Evolutionary conservation across 2,329 filamentous ascomycete genomes (phyloP).

Genomic region (Bipolaris bicolor): DNA sequence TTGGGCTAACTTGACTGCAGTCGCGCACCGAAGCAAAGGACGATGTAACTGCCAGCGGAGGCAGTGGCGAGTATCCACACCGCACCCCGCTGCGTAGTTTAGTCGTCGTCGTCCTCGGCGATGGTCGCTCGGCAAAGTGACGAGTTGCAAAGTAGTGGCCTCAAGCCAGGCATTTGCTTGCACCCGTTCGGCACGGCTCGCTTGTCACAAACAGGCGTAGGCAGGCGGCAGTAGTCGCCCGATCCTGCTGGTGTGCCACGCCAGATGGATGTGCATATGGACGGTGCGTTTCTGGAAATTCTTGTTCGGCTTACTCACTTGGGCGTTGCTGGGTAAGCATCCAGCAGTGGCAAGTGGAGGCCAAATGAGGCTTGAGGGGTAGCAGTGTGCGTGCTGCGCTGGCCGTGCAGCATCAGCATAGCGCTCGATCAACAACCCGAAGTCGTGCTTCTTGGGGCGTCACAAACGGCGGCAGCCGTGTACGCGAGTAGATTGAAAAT

Average conservation of each 20-base stretch:
- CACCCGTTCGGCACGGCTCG: background rate
- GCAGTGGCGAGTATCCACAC: background rate
- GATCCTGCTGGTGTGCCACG: background rate
- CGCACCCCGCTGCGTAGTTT: background rate
- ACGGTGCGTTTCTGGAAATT: background rate
- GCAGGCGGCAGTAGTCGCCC: background rate
- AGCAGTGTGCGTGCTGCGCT: constrained; percentile 6
- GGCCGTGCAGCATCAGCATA: constrained; percentile 6
- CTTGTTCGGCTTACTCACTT: background rate
- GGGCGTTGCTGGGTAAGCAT: background rate
- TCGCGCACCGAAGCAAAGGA: background rate
- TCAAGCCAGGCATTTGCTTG: background rate
- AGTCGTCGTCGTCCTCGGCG: background rate
- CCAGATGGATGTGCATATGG: constrained; percentile 1
- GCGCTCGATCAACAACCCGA: constrained; percentile 3
- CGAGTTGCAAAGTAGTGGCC: background rate
- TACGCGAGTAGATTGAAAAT: constrained; percentile 4
- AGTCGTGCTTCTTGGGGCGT: background rate
- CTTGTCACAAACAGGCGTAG: background rate
- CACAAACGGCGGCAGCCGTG: constrained; percentile 1
- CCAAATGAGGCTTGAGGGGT: background rate
- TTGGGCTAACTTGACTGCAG: background rate
- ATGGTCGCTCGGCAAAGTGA: background rate
- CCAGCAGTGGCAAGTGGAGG: background rate
- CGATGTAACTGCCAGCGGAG: background rate